Evolutionary conservation across 192 early-diverging fungal species (phyloP), one percentile per base, ranked within the genome.

Genomic region (Coemansia sp.): DNA sequence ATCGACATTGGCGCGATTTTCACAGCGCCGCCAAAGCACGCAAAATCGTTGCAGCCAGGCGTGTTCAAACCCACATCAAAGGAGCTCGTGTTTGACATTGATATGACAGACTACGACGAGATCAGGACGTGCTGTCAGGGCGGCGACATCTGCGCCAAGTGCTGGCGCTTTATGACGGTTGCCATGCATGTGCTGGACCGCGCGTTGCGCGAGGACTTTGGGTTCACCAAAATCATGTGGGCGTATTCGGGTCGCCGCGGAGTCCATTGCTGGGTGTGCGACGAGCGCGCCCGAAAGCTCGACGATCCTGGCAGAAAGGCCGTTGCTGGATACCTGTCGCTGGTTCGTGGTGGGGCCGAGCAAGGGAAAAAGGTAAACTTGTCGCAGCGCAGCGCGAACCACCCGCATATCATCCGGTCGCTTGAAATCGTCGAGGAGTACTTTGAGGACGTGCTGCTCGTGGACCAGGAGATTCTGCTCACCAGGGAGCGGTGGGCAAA

Each of bases 91-190:
- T 94, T 98, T 84, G 97, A 98, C 88, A 95, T 98, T 60, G 97
- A 98, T 83, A 93, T 98, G 93, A 96, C 94, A 1, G 97, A 98
- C 76, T 98, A 98, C 64, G 96, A 98, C 72, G 95, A 97, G 32
- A 85, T 98, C 41, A 84, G 96, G 40, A 96, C 93, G 7, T 98
- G 96, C 70, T 98, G 94, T 82, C 85, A 68, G 65, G 93, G 92
- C 60, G 96, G 87, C 15, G 81, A 85, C 63, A 89, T 98, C 22
- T 98, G 96, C 63, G 48, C 21, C 10, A 93, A 87, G 72, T 98
- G 96, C 74, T 98, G 96, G 96, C 75, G 85, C 58, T 95, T 95
- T 42, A 95, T 98, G 93, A 90, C 86, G 0, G 76, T 97, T 24
- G 85, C 94, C 14, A 93, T 97, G 75, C 88, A 92, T 60, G 82